A percentile compares a stretch with the other conserved stretches of the same genome.
phyloP scores from a whole-genome alignment of 2,329 filamentous ascomycete genomes.

The Mycosphaerella sp. region DNA sequence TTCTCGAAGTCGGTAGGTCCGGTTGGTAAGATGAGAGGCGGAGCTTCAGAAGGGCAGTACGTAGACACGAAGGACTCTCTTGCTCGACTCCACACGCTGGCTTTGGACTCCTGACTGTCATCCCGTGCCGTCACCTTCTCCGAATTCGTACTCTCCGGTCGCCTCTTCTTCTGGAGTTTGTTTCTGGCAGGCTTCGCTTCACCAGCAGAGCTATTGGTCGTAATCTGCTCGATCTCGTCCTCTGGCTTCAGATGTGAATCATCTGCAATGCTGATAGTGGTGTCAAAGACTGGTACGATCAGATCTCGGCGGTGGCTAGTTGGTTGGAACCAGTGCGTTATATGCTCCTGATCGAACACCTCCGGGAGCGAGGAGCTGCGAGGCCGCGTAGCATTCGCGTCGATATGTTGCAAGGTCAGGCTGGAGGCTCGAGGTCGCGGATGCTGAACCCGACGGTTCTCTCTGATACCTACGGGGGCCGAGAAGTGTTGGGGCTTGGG shows the following conservation, averaged over 20 bases:
- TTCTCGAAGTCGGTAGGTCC: conserved; percentile 40
- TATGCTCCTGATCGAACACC: conserved; percentile 1
- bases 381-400: not conserved
- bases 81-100: conserved; percentile 13
- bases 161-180: conserved; percentile 14
- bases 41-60: conserved; percentile 18
- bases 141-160: not conserved
- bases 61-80: conserved; percentile 16
- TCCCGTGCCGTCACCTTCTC: conserved; percentile 4
- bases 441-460: not conserved
- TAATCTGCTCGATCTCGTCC: conserved; percentile 15
- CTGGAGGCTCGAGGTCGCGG: conserved; percentile 10
- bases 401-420: not conserved
- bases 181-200: conserved; percentile 10
- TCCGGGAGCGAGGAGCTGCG: conserved; percentile 9
- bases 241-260: conserved; percentile 5
- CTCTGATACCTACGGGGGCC: not conserved
- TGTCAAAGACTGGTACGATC: conserved; percentile 5
- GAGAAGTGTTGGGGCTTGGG: not conserved
- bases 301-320: conserved; percentile 8
- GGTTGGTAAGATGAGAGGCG: conserved; percentile 32
- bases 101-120: conserved; percentile 10
- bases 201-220: not conserved
- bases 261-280: not conserved
- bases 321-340: conserved; percentile 11